Evolutionary conservation across 495 filamentous ascomycete species (phyloP).

Genomic region (Talaromyces stipitatus): DNA sequence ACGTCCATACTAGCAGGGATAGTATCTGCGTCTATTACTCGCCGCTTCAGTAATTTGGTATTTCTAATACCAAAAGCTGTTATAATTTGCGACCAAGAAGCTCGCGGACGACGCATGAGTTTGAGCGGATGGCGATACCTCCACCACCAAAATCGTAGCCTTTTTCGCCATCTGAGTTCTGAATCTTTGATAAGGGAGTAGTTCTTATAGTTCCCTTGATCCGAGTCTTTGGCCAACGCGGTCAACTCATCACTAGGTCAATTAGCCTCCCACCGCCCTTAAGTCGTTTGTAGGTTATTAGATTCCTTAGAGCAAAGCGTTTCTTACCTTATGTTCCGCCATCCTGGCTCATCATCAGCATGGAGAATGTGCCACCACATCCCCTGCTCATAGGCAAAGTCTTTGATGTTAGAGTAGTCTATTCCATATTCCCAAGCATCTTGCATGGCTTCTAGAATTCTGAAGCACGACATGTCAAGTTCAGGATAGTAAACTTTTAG

Average conservation of each 20-base stretch:
- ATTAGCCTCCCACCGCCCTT: too few species aligned
- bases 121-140: background rate
- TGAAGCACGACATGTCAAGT: background rate
- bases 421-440: background rate
- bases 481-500: background rate
- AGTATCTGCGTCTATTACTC: background rate
- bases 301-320: background rate
- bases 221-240: background rate
- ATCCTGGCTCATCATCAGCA: background rate
- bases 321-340: background rate
- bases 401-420: background rate
- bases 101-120: background rate
- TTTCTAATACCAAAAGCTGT: background rate
- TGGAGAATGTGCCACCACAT: background rate
- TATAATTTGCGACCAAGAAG: background rate
- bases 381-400: background rate
- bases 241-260: background rate
- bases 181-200: background rate
- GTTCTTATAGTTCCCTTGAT: background rate
- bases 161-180: background rate
- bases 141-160: background rate
- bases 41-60: background rate
- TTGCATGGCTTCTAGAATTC: background rate
- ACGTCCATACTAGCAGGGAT: background rate
- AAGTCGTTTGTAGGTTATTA: too few species aligned